These are phyloP conservation scores for Davidsoniella virescens DNA, from an alignment of 2,329 filamentous ascomycete species.

Conservation along the genomic window DNA sequence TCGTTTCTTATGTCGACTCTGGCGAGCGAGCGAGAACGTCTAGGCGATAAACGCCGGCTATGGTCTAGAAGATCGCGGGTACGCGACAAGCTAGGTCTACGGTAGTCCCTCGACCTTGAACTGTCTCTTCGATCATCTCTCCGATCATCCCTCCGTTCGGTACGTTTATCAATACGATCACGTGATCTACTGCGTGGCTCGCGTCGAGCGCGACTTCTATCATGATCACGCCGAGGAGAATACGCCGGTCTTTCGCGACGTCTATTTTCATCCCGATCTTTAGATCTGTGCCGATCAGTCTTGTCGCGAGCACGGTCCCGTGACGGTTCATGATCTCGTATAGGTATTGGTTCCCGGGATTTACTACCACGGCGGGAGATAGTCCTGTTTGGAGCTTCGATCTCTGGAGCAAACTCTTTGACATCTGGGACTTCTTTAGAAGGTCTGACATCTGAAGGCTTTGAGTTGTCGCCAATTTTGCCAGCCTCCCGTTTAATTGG, in stretches of 20 bases:
- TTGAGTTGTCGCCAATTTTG: constrained; percentile 22
- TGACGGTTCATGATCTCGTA: not conserved
- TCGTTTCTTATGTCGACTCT: constrained; percentile 9
- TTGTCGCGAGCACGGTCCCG: not conserved
- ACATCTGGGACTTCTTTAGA: constrained; percentile 19
- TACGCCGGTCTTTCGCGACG: constrained; percentile 23
- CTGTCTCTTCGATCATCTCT: constrained; percentile 17
- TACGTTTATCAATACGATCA: constrained; percentile 18
- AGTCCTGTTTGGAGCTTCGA: not conserved
- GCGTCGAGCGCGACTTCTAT: constrained; percentile 18
- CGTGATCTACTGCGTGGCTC: constrained; percentile 16
- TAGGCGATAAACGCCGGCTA: constrained; percentile 17
- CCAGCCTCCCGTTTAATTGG: constrained; percentile 29
- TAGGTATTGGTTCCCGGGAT: not conserved
- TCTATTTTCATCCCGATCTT: constrained; percentile 11
- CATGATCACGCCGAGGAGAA: constrained; percentile 23
- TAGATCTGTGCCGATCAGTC: not conserved
- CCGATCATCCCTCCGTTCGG: constrained; percentile 20
- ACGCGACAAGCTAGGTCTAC: too few relatives aligned
- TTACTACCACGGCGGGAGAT: not conserved
- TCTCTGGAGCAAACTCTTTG: constrained; percentile 17
- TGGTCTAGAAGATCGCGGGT: constrained; percentile 16
- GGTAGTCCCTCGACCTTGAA: too few relatives aligned
- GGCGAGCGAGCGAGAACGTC: constrained; percentile 14
- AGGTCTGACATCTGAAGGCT: constrained; percentile 21